These are phyloP conservation scores for Hirschfeldia incana DNA, from an alignment of 345 rosid species.

Conservation along the genomic window DNA sequence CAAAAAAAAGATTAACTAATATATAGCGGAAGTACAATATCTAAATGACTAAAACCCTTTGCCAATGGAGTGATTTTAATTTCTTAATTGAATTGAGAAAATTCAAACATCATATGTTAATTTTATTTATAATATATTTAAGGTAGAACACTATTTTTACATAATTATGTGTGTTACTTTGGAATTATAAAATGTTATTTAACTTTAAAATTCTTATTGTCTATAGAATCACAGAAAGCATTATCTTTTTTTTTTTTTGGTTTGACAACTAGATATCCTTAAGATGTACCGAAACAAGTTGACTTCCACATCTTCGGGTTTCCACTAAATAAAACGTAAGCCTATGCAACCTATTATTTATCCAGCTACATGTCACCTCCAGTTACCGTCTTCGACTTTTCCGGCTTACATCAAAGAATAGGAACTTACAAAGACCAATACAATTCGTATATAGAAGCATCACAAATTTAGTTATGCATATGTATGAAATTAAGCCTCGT, in stretches of 20 bases:
- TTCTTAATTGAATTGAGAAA: background rate
- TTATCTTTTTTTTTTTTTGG: background rate
- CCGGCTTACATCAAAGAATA: background rate
- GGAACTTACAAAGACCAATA: background rate
- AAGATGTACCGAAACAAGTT: background rate
- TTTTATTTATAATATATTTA: background rate
- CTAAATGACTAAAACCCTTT: background rate
- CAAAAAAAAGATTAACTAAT: too few species aligned
- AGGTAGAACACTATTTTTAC: background rate
- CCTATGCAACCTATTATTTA: background rate
- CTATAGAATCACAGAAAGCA: background rate
- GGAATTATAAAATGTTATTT: background rate
- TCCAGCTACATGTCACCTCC: background rate
- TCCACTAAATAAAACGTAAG: background rate
- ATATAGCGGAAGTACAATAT: background rate
- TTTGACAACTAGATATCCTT: background rate
- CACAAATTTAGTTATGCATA: background rate
- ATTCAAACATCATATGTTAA: background rate
- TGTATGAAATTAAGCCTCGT: background rate
- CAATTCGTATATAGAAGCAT: background rate
- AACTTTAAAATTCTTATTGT: background rate
- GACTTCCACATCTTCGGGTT: background rate
- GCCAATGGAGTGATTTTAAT: background rate
- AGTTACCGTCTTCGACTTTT: background rate
- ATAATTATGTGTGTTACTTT: background rate